phyloP scores from a whole-genome alignment of 257 asterid species.

The Salvia miltiorrhiza region DNA sequence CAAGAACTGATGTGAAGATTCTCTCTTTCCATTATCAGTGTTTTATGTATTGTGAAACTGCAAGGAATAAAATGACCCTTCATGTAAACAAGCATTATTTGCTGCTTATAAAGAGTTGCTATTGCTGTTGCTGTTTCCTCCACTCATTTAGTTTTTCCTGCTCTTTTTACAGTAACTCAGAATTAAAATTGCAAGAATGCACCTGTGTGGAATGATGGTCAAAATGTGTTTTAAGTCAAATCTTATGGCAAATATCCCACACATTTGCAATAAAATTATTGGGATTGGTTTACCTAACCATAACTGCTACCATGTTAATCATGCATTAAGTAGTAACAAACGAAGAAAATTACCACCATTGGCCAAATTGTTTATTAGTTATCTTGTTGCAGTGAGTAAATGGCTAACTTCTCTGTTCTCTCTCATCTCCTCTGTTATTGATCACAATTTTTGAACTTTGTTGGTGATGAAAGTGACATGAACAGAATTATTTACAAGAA shows the following conservation, averaged over 20 bases:
- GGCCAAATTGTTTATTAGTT: not conserved
- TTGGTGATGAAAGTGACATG: constrained; percentile 4
- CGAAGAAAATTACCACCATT: not conserved
- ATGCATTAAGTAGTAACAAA: not conserved
- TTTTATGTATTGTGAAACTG: not conserved
- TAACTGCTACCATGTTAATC: not conserved
- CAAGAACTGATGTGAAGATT: constrained; percentile 21
- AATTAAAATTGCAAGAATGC: too few species aligned
- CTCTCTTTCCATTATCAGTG: not conserved
- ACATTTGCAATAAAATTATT: not conserved
- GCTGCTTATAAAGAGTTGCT: not conserved
- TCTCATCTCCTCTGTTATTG: not conserved
- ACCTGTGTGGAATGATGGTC: too few species aligned
- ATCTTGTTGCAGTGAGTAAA: not conserved
- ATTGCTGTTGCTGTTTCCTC: too few species aligned
- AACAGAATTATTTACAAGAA: constrained; percentile 11
- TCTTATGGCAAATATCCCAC: not conserved
- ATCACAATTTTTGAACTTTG: not conserved
- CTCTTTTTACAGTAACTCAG: too few species aligned
- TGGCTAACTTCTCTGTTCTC: not conserved
- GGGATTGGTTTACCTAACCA: constrained; percentile 6
- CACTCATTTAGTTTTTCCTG: too few species aligned
- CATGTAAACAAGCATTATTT: not conserved
- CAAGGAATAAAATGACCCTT: not conserved
- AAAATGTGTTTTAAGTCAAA: too few species aligned